phyloP scores from a whole-genome alignment of 768 basidiomycete species.

The Russula virescens region DNA sequence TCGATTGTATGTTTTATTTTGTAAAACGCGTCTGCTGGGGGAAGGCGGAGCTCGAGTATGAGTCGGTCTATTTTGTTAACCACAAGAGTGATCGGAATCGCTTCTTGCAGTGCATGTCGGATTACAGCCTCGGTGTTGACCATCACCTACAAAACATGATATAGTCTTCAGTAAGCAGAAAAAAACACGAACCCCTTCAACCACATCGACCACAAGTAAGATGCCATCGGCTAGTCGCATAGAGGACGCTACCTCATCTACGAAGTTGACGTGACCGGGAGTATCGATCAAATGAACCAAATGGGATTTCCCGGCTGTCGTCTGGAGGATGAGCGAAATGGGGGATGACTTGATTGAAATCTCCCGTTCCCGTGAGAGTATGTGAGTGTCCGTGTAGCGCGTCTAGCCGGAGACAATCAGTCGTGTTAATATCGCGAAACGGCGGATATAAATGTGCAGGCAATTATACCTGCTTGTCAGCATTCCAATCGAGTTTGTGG shows the following conservation, averaged over 20 bases:
- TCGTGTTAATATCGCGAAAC: conserved; percentile 14
- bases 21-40: conserved; percentile 94
- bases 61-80: conserved; percentile 98
- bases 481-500: conserved; percentile 90
- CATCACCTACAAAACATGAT: conserved; percentile 59
- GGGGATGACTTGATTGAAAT: conserved; percentile 97
- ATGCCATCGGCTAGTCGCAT: conserved; percentile 88
- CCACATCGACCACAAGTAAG: conserved; percentile 92
- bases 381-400: conserved; percentile 94
- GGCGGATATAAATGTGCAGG: not conserved
- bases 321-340: conserved; percentile 86
- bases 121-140: conserved; percentile 85
- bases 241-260: conserved; percentile 92
- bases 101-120: conserved; percentile 85
- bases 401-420: conserved; percentile 45
- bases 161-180: conserved; percentile 11
- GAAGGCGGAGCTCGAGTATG: conserved; percentile 92
- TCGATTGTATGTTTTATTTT: conserved; percentile 99
- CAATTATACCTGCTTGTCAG: conserved; percentile 59
- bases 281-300: conserved; percentile 93
- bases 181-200: conserved; percentile 70
- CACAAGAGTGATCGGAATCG: conserved; percentile 83
- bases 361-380: conserved; percentile 79
- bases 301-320: conserved; percentile 86
- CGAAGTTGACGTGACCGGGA: conserved; percentile 96